A percentile compares a stretch with the other conserved stretches of the same genome.
phyloP scores from a whole-genome alignment of 345 rosid species.

The Lagerstroemia speciosa region DNA sequence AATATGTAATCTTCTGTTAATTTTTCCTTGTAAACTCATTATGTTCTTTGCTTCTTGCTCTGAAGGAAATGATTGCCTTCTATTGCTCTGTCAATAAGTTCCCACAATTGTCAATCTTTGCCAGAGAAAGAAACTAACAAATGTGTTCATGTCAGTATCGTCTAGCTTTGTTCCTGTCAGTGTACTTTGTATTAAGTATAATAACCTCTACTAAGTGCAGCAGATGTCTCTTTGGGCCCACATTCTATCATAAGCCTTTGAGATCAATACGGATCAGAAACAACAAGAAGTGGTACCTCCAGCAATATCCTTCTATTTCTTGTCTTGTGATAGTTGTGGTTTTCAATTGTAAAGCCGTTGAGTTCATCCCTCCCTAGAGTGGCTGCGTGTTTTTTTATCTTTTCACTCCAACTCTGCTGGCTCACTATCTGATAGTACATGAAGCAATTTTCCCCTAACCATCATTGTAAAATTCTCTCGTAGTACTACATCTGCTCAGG shows the following conservation, averaged over 20 bases:
- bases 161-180: no score
- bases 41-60: no score
- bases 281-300: slow-evolving; percentile 40
- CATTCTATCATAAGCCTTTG: slow-evolving; percentile 26
- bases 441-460: not conserved
- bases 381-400: not conserved
- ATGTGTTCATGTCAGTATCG: no score
- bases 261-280: slow-evolving; percentile 51
- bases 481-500: not conserved
- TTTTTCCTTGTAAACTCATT: no score
- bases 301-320: not conserved
- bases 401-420: not conserved
- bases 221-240: slow-evolving; percentile 50
- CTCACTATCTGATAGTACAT: not conserved
- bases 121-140: no score
- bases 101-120: no score
- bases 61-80: no score
- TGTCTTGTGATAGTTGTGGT: not conserved
- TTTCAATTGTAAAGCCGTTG: not conserved
- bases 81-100: no score
- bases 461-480: not conserved
- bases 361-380: not conserved
- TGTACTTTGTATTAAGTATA: no score
- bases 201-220: slow-evolving; percentile 39
- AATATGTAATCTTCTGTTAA: no score